Base-by-base conservation (phyloP, 2,329 filamentous ascomycete genomes). In the Pseudomassariella vexata region DNA sequence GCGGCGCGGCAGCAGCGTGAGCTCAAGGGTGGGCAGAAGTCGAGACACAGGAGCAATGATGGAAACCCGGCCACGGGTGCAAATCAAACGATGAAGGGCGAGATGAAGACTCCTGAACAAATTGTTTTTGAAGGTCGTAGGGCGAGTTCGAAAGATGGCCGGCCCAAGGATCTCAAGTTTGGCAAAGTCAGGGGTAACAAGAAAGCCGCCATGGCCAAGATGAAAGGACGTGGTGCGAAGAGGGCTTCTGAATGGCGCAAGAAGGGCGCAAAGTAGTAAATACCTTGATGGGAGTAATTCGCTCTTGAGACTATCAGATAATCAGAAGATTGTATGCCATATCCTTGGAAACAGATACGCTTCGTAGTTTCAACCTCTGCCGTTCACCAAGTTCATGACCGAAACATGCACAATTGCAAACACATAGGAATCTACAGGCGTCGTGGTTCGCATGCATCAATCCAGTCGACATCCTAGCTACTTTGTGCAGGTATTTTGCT, bases 61-160 rank as follows among this genome's bases (percentile, higher is more conserved):
- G 35, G 34, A 17, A 48, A 45, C 33, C n/a, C n/a, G n/a, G n/a
- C n/a, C n/a, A n/a, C n/a, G n/a, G n/a, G n/a, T n/a, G n/a, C n/a
- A n/a, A n/a, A n/a, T n/a, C n/a, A n/a, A 46, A 38, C 30, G 40
- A 39, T 22, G 43, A 38, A 26, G 45, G 38, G 23, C 40, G 39
- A 33, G n/a, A 54, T 73, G 43, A 73, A 76, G 58, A 69, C 72
- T 2, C 80, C 82, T 0, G 82, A 88, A 56, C 66, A 69, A 11
- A 75, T 89, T 41, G 73, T 89, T n/a, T 89, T 90, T 47, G 86
- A 94, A 56, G 86, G 86, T 1, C 79, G 82, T 41, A 72, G 86
- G 33, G 85, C 85, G 8, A 85, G 73, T 34, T 63, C 70, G 19
- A 81, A 70, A 36, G 76, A 81, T 38, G 80, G 74, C 5, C 79